Evolutionary conservation across 2,329 filamentous ascomycete species (phyloP), one percentile per base, ranked within the genome.

Genomic region (Arthrocladium fulminans): DNA sequence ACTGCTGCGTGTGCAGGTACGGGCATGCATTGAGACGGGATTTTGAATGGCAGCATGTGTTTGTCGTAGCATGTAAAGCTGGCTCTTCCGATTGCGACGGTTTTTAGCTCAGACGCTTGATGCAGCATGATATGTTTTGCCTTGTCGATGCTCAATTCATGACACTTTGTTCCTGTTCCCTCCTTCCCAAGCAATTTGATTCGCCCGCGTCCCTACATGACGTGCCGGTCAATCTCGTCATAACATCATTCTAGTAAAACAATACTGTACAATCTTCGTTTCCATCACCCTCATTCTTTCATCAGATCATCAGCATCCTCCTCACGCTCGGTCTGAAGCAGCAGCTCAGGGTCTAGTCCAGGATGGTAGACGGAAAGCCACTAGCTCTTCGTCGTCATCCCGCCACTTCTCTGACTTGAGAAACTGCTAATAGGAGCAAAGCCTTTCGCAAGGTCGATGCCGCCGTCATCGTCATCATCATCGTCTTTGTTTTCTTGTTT

Each of bases 381-480:
- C 43, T 35, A 37, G 22, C 32, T 15, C 13, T 39, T 38, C 13
- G 32, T 38, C 23, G 15, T 29, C 32, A 55, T 47, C 34, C 53
- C 51, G 39, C 53, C 51, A 39, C 53, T 53, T 32, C 55, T 34
- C 27, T 55, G 51, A 17, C 53, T 54, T 42, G 50, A 46, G 34
- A 57, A 54, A 32, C 52, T 54, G 6, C 69, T 37, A 47, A 73
- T 73, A n/a, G 70, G 69, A 59, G 71, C 69, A 54, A 73, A 73
- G 13, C 70, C 70, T 51, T 69, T 72, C 45, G 19, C 54, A 15
- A 73, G 63, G 57, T 73, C 71, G 54, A 74, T 73, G 8, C 68
- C 70, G 8, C 61, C 69, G 5, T 67, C 68, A 1, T 63, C 64
- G 4, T 69, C 66, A 12, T 66, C 65, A 12, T 63, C 65, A 17